Evolutionary conservation across 805 yeast species (phyloP).

Genomic region (Komagataella mondaviorum): DNA sequence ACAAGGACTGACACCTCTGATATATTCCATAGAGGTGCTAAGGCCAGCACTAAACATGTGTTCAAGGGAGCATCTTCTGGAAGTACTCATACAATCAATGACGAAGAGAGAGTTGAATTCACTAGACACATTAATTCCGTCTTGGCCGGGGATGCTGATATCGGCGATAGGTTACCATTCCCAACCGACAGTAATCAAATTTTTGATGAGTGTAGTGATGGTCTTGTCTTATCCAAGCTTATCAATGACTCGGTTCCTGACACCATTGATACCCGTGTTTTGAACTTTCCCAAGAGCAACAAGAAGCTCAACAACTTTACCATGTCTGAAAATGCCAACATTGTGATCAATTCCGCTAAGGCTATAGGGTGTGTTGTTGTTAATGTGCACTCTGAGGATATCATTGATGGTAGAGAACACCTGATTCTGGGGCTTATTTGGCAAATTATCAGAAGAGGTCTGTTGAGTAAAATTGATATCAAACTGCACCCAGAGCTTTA

Average conservation of each 20-base stretch:
- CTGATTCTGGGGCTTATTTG: conserved; percentile 83
- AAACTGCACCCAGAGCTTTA: conserved; percentile 93
- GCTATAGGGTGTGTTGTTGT: conserved; percentile 98
- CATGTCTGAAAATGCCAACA: conserved; percentile 93
- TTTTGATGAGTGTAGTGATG: conserved; percentile 94
- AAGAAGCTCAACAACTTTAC: conserved; percentile 85
- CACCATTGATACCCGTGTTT: conserved; percentile 94
- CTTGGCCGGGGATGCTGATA: conserved; percentile 74
- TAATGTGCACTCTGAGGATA: conserved; percentile 92
- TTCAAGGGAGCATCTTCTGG: conserved; percentile 85
- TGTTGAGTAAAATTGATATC: conserved; percentile 89
- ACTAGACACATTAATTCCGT: conserved; percentile 93
- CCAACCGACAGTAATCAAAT: conserved; percentile 91
- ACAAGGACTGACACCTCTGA: conserved; percentile 9
- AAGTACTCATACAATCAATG: conserved; percentile 91
- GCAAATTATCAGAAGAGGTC: conserved; percentile 96
- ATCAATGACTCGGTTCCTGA: conserved; percentile 97
- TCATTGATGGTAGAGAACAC: conserved; percentile 86
- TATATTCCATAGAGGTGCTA: conserved; percentile 35
- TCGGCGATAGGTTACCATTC: conserved; percentile 79
- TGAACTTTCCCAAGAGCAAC: conserved; percentile 74
- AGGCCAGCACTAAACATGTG: conserved; percentile 54
- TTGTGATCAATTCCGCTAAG: conserved; percentile 95
- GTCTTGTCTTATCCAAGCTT: conserved; percentile 81
- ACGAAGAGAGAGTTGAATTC: conserved; percentile 92